Evolutionary conservation across 108 stramenopile species (phyloP).

Genomic region (Aurantiochytrium sp.): DNA sequence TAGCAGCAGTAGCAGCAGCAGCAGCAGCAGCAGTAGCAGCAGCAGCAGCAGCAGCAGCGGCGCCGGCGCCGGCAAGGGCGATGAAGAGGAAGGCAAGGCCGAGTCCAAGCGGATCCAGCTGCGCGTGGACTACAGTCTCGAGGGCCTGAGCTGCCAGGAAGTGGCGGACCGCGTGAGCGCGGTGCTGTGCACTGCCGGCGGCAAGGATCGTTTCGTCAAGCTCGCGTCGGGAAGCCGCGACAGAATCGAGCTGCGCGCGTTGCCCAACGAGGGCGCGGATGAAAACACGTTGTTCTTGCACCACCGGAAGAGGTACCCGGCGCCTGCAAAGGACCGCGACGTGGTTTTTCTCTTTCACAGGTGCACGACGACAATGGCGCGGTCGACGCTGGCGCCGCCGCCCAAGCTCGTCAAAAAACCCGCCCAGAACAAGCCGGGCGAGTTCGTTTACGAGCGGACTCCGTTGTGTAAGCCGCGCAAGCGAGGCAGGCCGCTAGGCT

Average conservation of each 20-base stretch:
- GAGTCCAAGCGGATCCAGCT: neutral
- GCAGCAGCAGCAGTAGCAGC: too few species aligned
- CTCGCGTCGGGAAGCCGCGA: neutral
- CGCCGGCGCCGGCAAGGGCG: too few species aligned
- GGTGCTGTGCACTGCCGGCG: neutral
- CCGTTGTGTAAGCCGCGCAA: neutral
- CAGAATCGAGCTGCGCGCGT: neutral
- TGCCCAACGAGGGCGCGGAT: neutral
- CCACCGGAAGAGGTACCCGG: neutral
- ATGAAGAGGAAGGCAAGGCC: too few species aligned
- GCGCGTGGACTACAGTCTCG: constrained; percentile 12
- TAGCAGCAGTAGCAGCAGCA: too few species aligned
- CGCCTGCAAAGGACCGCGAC: neutral
- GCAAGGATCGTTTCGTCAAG: neutral
- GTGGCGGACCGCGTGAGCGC: neutral
- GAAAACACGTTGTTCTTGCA: neutral
- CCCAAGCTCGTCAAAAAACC: neutral
- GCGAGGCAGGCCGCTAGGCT: neutral
- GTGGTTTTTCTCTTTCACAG: constrained; percentile 9
- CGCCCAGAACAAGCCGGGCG: neutral
- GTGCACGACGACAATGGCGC: neutral
- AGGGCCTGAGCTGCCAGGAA: neutral
- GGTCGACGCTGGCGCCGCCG: neutral
- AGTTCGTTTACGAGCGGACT: neutral
- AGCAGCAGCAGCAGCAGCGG: too few species aligned